These are phyloP conservation scores for Phalaenopsis aphrodite DNA, from an alignment of 106 monocot genomes.

Conservation along the genomic window DNA sequence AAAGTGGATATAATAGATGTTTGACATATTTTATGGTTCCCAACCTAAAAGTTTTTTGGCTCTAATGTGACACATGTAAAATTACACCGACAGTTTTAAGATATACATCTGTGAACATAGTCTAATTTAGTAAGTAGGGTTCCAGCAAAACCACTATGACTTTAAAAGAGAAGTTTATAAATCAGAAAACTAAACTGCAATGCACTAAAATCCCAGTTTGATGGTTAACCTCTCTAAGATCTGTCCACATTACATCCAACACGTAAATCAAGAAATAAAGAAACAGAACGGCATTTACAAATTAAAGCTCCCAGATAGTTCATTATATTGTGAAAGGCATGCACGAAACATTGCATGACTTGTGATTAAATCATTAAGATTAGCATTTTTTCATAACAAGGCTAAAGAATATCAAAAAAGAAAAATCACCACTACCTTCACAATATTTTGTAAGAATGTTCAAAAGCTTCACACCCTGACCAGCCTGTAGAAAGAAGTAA, in stretches of 20 bases:
- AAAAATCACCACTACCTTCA: slow-evolving; percentile 46
- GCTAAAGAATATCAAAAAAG: not conserved
- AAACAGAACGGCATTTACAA: not conserved
- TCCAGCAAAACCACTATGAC: not conserved
- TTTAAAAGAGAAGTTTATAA: not conserved
- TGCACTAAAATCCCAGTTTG: not conserved
- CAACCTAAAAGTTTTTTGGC: too few relatives aligned
- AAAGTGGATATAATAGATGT: too few relatives aligned
- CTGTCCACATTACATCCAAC: not conserved
- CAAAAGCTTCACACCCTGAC: slow-evolving; percentile 78
- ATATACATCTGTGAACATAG: too few relatives aligned
- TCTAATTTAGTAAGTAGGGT: too few relatives aligned
- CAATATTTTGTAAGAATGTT: slow-evolving; percentile 92
- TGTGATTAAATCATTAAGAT: not conserved
- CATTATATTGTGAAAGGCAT: not conserved
- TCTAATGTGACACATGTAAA: too few relatives aligned
- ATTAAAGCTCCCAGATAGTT: not conserved
- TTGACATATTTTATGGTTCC: too few relatives aligned
- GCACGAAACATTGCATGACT: not conserved
- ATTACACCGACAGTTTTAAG: not conserved
- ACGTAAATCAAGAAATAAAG: not conserved
- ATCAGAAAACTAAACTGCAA: not conserved
- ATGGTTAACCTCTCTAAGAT: not conserved
- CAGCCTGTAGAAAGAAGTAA: slow-evolving; percentile 42
- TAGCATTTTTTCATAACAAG: not conserved